A percentile compares a stretch with the other conserved stretches of the same genome.
Evolutionary conservation across 2,329 filamentous ascomycete species (phyloP).

Genomic region (Mycosphaerella arachidis): DNA sequence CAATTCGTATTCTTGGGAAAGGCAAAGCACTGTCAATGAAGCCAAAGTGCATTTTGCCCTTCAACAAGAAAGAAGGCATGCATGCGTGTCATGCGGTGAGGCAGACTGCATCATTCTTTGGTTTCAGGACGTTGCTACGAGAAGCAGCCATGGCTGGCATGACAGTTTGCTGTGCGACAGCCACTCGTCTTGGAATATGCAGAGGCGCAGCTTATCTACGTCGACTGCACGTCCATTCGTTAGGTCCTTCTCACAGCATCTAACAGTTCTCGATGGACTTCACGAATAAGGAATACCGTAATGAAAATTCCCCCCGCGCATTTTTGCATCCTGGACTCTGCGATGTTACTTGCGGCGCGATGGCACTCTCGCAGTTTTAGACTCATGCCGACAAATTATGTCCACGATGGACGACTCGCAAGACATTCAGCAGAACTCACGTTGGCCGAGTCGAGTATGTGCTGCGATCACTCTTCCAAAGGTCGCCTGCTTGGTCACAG

Average conservation of each 20-base stretch:
- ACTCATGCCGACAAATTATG: too few relatives aligned
- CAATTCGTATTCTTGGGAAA: background rate
- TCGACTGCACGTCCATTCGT: background rate
- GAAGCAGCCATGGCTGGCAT: background rate
- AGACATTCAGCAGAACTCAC: too few relatives aligned
- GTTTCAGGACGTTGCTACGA: background rate
- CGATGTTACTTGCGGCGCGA: background rate
- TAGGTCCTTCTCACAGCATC: too few relatives aligned
- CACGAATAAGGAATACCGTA: too few relatives aligned
- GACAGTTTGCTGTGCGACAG: background rate
- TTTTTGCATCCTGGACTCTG: background rate
- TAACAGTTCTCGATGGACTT: too few relatives aligned
- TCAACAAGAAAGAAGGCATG: background rate
- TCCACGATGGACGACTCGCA: too few relatives aligned
- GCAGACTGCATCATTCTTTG: background rate
- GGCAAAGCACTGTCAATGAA: background rate
- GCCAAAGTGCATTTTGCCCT: background rate
- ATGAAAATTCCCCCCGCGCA: too few relatives aligned
- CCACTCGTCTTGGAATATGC: background rate
- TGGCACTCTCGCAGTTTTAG: background rate
- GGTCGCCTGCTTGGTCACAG: too few relatives aligned
- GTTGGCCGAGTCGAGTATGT: too few relatives aligned
- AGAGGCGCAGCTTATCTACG: background rate
- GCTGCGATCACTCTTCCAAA: too few relatives aligned
- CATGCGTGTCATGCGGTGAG: background rate